Base-by-base conservation (phyloP, 345 rosid genomes). In the Sisymbrium irio region DNA sequence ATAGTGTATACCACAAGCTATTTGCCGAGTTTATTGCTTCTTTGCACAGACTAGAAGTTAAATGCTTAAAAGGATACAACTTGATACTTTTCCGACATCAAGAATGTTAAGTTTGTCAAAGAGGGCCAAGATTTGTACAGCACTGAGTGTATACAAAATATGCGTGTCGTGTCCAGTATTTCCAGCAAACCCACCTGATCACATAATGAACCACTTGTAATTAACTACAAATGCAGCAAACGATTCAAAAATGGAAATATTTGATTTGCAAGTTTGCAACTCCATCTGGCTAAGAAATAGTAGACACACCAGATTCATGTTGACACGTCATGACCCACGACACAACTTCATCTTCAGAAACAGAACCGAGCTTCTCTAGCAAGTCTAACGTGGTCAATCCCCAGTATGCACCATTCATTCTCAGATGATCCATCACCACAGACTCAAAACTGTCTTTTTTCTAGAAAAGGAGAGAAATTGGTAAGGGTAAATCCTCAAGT, bases 171-270 rank as follows among this genome's bases (percentile, higher is more conserved):
- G 96, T 62, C 96, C 95, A 76, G 85, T 56, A 62, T 91, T 94
- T 73, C 98, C 97, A 25, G 89, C 85, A 89, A 94, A 94, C 11
- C 97, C 97, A 67, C 97, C 96, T 89, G 84, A 78, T 76, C n/a
- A 74, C 51, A 53, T 67, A 64, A 57, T 56, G n/a, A 28, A 54
- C 22, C 49, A 37, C 41, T 12, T 75, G 8, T 28, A 18, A 1
- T 39, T 37, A 67, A 51, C 55, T 41, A 67, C 11, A 11, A 51
- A 35, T 51, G 8, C 37, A 60, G 30, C 39, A 0, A 67, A 32
- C n/a, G n/a, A n/a, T n/a, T n/a, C n/a, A 30, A 32, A n/a, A 4
- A 55, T 3, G 17, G 12, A 15, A 65, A 15, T 5, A 44, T 6
- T 10, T 7, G n/a, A 44, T 55, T 17, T 55, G 72, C 13, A n/a